These are phyloP conservation scores for Neurospora intermedia DNA, from an alignment of 495 filamentous ascomycete genomes.

Conservation along the genomic window DNA sequence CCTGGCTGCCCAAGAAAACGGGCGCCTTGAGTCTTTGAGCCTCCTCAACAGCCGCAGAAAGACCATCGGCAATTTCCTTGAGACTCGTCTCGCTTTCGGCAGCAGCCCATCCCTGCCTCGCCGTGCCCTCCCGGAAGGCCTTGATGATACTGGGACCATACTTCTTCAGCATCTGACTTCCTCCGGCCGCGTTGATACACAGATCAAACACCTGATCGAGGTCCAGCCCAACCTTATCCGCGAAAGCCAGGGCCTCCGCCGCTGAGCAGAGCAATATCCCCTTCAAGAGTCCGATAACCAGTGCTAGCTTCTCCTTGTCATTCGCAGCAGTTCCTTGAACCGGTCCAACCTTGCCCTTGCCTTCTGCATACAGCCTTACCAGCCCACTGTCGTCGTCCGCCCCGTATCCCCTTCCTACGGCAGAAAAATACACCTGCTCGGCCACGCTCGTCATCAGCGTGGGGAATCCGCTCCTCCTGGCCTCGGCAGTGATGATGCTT, in stretches of 20 bases:
- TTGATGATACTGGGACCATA: constrained; percentile 45
- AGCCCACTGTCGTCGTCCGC: constrained; percentile 62
- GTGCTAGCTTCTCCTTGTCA: constrained; percentile 33
- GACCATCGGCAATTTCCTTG: constrained; percentile 34
- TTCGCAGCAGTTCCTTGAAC: constrained; percentile 29
- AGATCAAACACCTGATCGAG: constrained; percentile 54
- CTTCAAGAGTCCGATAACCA: constrained; percentile 49
- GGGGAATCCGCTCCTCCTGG: constrained; percentile 47
- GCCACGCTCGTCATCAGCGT: constrained; percentile 61
- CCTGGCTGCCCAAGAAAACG: constrained; percentile 29
- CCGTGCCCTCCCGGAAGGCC: constrained; percentile 20
- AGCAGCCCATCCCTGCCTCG: constrained; percentile 6
- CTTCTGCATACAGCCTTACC: constrained; percentile 48
- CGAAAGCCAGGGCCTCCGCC: constrained; percentile 58
- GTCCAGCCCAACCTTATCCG: constrained; percentile 49
- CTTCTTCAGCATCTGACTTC: constrained; percentile 49
- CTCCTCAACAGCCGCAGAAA: constrained; percentile 41
- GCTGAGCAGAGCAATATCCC: constrained; percentile 56
- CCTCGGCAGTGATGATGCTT: constrained; percentile 64
- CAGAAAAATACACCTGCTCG: constrained; percentile 58
- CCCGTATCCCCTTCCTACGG: constrained; percentile 49
- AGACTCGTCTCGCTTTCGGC: constrained; percentile 10
- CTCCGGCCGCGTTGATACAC: constrained; percentile 60
- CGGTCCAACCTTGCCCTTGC: constrained; percentile 24
- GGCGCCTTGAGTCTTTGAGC: constrained; percentile 35